These are phyloP conservation scores for Fusarium sarcochroum DNA, from an alignment of 2,329 filamentous ascomycete species.

Conservation along the genomic window DNA sequence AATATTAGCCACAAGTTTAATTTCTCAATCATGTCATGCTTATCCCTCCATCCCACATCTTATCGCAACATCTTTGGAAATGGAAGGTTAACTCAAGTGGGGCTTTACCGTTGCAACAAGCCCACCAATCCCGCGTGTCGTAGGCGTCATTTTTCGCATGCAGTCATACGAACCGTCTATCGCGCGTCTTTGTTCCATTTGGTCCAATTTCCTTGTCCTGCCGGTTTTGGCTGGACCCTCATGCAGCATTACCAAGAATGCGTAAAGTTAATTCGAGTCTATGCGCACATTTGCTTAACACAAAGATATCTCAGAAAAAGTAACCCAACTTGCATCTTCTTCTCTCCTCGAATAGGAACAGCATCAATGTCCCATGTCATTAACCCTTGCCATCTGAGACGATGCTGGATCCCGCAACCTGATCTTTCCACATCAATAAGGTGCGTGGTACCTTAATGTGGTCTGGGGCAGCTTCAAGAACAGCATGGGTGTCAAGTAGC, in stretches of 20 bases:
- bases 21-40: conserved; percentile 35
- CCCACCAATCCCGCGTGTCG: conserved; percentile 41
- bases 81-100: conserved; percentile 38
- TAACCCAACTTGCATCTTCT: neutral
- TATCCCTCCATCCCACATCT: conserved; percentile 33
- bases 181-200: conserved; percentile 26
- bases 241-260: conserved; percentile 4
- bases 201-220: conserved; percentile 33
- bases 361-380: conserved; percentile 24
- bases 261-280: conserved; percentile 6
- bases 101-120: conserved; percentile 21
- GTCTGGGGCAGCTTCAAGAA: conserved; percentile 6
- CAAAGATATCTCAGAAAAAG: neutral
- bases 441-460: neutral
- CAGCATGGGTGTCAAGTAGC: neutral
- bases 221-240: conserved; percentile 19
- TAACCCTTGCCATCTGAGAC: conserved; percentile 34
- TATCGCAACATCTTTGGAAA: conserved; percentile 26
- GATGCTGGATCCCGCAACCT: conserved; percentile 9
- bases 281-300: neutral
- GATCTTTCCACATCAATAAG: conserved; percentile 10
- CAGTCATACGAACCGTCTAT: conserved; percentile 43
- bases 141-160: conserved; percentile 35
- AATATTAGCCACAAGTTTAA: conserved; percentile 36
- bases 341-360: conserved; percentile 11